Evolutionary conservation across 2,329 filamentous ascomycete species (phyloP).

Genomic region (Ceratocystis smalleyi): DNA sequence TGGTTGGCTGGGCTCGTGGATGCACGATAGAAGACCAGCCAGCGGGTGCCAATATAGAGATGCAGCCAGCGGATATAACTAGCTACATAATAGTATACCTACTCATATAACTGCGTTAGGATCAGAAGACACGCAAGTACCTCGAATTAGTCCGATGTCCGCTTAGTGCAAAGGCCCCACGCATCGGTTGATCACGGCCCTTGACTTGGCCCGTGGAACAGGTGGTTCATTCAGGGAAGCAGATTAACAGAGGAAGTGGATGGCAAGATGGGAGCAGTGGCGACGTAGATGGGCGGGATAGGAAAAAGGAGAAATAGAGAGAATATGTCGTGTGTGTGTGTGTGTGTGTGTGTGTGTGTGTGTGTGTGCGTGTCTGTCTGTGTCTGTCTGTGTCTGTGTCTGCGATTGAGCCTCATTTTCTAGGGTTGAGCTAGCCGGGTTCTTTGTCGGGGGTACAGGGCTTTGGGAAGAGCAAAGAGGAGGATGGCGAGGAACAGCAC

Average conservation of each 20-base stretch:
- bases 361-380: background rate
- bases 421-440: too few relatives aligned
- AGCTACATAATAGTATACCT: too few relatives aligned
- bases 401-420: background rate
- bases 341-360: background rate
- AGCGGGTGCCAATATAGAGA: too few relatives aligned
- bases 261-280: background rate
- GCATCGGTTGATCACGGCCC: background rate
- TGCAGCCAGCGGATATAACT: too few relatives aligned
- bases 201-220: background rate
- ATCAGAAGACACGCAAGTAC: background rate
- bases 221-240: background rate
- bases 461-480: too few relatives aligned
- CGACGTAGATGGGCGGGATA: background rate
- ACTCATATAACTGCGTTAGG: background rate
- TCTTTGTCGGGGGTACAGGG: too few relatives aligned
- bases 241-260: background rate
- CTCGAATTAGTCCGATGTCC: background rate
- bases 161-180: background rate
- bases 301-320: too few relatives aligned
- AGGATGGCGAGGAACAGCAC: too few relatives aligned
- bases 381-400: background rate
- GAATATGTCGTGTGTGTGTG: background rate
- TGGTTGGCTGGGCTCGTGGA: too few relatives aligned
- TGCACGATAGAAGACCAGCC: too few relatives aligned